Evolutionary conservation across 2,329 filamentous ascomycete species (phyloP), one percentile per base, ranked within the genome.

Genomic region (Aspergillus versicolor): DNA sequence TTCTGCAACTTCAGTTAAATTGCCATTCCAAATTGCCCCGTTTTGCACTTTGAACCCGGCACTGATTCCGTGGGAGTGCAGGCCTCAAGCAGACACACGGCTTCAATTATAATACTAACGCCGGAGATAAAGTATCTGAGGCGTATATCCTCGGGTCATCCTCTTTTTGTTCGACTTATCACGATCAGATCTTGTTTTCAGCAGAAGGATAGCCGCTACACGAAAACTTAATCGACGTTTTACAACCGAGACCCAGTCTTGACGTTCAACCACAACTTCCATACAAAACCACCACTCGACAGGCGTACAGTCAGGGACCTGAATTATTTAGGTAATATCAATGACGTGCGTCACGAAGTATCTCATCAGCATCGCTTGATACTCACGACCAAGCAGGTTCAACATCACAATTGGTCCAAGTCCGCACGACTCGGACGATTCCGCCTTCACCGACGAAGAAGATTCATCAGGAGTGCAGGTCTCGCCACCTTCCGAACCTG

Each of bases 391-490:
- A 30, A 58, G 55, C 63, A 78, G 76, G 68, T 68, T 75, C 66
- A 77, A 72, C 62, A 77, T 78, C 58, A 75, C 69, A 21, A 76
- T 79, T 67, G 74, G 71, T 60, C 70, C 71, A 54, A 70, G 70
- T 62, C 67, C 67, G 56, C 67, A 71, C 63, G 72, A 67, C 58
- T 76, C 73, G 61, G 74, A 74, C 59, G 66, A 67, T 48, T 77
- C 74, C 49, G 73, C 72, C 48, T 57, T 68, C 47, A 72, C 71
- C 46, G 76, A 79, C 65, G 77, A 77, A 61, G 78, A 79, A 64
- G 76, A 73, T 54, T 78, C 75, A 45, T 77, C 76, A 51, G 75
- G 70, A 44, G 76, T 77, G 21, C 71, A 77, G 57, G 72, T 77
- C 40, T 77, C 75, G n/a, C 70, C 72, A 11, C 70, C 71, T 32